Conservation (phyloP, 805 yeast genomes). For the Schwanniomyces vanrijiae region DNA sequence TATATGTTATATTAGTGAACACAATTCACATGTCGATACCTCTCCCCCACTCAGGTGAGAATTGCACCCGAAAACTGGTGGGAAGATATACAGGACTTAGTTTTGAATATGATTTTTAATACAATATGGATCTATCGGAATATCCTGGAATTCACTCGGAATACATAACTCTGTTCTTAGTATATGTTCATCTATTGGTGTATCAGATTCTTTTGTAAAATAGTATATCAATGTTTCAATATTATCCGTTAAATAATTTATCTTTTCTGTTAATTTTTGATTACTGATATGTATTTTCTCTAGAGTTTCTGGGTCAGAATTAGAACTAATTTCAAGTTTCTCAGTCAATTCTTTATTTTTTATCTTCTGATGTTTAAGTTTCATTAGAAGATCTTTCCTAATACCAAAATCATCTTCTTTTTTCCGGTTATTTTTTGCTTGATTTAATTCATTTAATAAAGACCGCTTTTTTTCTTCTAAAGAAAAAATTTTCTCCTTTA, state of each 20-base stretch:
- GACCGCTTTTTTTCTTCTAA: conserved; percentile 10
- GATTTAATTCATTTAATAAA: conserved; percentile 10
- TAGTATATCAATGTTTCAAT: conserved; percentile 40
- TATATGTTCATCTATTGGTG: conserved; percentile 22
- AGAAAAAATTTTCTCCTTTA: conserved; percentile 11
- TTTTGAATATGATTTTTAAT: background rate
- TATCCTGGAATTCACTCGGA: conserved; percentile 42
- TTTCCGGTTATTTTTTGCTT: conserved; percentile 6
- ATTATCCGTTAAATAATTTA: conserved; percentile 32
- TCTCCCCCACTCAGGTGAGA: background rate
- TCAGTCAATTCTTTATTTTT: conserved; percentile 1
- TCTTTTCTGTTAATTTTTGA: conserved; percentile 5
- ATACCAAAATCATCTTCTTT: conserved; percentile 6
- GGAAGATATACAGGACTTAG: background rate
- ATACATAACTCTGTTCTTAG: conserved; percentile 41
- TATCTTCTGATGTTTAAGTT: background rate
- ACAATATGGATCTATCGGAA: background rate
- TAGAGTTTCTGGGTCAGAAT: conserved; percentile 7
- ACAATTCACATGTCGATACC: background rate
- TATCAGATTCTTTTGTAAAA: conserved; percentile 23
- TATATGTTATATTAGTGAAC: background rate
- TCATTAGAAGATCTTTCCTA: conserved; percentile 6
- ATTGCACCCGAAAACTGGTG: background rate
- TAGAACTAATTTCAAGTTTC: background rate
- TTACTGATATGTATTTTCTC: conserved; percentile 10